Base-by-base conservation (phyloP, 140 eudicot genomes). In the Cichorium intybus region DNA sequence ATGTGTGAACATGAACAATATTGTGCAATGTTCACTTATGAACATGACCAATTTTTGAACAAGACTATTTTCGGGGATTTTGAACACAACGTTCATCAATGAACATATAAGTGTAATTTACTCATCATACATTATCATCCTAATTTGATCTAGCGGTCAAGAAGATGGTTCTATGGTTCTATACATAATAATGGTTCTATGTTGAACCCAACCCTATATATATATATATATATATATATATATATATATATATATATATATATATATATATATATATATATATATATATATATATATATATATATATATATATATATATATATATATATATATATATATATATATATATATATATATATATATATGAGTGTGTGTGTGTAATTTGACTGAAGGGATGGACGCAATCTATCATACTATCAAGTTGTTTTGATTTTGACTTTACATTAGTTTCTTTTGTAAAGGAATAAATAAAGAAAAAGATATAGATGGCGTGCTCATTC, bases 401-500 rank as follows among this genome's bases (percentile, higher is more conserved):
- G 18, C 10, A 43, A 43, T 43, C 49, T 7, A 43, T 43, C 18
- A 43, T 2, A 14, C 18, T 14, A 43, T 43, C 20, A 43, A 4
- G 14, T 7, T 43, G 1, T 43, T 43, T 2, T 15, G 18, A 43
- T 0, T 43, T 14, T 61, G 46, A 70, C 27, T 29, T 37, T 70
- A 41, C 55, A 24, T 7, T 14, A 4, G 26, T 17, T 48, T 18
- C 24, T 5, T 28, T 28, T 17, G 1, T 57, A 22, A 31, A 27
- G 45, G 26, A 50, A 54, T 28, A 24, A 45, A 17, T 15, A 28
- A 51, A 64, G 3, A 12, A 55, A 5, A 66, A 17, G 15, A 53
- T 37, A 51, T 27, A 75, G 21, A 49, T 35, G 79, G 79, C 79
- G 79, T 75, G 79, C 79, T 69, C 57, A 35, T n/a, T 31, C 39